Evolutionary conservation across 345 rosid genomes (phyloP).

Genomic region (Psidium guajava): DNA sequence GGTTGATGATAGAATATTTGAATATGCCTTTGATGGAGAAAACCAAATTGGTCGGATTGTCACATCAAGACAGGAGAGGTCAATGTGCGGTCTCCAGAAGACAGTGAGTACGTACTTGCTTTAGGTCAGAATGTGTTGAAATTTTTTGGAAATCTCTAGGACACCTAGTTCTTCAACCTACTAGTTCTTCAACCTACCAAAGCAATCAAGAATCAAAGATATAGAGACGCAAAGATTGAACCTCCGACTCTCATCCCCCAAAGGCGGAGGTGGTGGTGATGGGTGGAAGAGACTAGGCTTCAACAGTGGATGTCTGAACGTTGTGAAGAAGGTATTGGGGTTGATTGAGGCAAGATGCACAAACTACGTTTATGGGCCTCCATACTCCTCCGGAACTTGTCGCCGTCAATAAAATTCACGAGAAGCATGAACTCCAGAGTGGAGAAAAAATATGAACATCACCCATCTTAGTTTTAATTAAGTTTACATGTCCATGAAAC

Average conservation of each 20-base stretch:
- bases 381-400: background rate
- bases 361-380: background rate
- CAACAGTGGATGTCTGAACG: background rate
- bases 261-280: background rate
- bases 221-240: no score
- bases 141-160: no score
- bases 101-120: no score
- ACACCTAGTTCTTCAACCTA: no score
- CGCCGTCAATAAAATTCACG: background rate
- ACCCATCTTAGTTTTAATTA: background rate
- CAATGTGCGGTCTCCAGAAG: no score
- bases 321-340: background rate
- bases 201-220: no score
- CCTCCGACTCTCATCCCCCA: background rate
- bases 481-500: background rate
- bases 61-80: no score
- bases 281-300: background rate
- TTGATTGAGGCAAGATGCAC: background rate
- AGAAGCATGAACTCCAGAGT: background rate
- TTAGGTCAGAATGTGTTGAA: no score
- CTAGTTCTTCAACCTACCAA: no score
- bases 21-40: no score
- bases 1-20: no score
- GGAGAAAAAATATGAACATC: background rate
- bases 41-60: no score